Evolutionary conservation across 257 asterid species (phyloP).

Genomic region (Solanum pennellii): DNA sequence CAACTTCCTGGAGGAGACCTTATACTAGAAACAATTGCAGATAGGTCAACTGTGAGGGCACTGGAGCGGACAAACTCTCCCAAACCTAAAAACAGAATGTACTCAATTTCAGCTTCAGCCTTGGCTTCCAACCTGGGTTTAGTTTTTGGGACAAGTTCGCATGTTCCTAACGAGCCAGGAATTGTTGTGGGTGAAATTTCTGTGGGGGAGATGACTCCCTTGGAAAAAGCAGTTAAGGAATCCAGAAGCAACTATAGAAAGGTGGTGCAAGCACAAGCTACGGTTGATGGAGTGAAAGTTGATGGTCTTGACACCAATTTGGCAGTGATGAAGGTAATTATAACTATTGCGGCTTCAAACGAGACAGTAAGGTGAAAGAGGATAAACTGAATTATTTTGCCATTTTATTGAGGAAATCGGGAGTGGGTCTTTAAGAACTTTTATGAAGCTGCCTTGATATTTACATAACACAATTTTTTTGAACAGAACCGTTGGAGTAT

Average conservation of each 20-base stretch:
- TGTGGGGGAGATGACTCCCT: constrained; percentile 65
- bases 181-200: constrained; percentile 70
- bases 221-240: constrained; percentile 80
- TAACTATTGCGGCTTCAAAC: neutral
- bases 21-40: constrained; percentile 72
- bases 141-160: constrained; percentile 45
- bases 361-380: neutral
- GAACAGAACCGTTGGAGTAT: neutral
- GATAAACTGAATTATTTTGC: neutral
- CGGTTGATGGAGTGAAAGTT: constrained; percentile 87
- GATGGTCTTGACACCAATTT: constrained; percentile 82
- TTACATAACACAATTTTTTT: neutral
- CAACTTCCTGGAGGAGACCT: constrained; percentile 87
- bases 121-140: constrained; percentile 69
- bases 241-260: constrained; percentile 71
- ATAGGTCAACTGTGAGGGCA: constrained; percentile 39
- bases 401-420: neutral
- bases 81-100: constrained; percentile 33
- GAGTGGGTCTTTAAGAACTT: neutral
- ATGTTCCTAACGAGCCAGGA: constrained; percentile 30
- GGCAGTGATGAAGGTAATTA: constrained; percentile 85
- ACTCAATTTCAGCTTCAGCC: constrained; percentile 53
- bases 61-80: constrained; percentile 27
- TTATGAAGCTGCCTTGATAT: neutral
- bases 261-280: constrained; percentile 70